A percentile compares a stretch with the other conserved stretches of the same genome.
These are phyloP conservation scores for Lippia alba DNA, from an alignment of 305 asterid species.

Conservation along the genomic window DNA sequence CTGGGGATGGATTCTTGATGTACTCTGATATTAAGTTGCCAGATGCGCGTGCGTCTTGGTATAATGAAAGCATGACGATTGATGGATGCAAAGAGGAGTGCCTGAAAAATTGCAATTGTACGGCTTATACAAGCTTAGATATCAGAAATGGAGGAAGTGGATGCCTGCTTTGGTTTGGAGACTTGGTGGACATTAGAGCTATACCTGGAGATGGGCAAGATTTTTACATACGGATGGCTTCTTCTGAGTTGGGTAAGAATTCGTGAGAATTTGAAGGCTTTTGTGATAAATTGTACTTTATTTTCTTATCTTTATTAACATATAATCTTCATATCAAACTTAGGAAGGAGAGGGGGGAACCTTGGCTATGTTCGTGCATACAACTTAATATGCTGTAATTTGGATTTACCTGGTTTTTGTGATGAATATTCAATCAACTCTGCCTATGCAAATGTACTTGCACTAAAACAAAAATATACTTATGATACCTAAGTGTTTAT, in stretches of 20 bases:
- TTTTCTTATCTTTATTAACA: too few species aligned
- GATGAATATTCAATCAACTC: too few species aligned
- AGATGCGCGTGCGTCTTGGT: slow-evolving; percentile 20
- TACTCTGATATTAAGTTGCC: slow-evolving; percentile 32
- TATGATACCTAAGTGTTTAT: too few species aligned
- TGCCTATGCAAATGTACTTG: too few species aligned
- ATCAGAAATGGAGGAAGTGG: slow-evolving; percentile 23
- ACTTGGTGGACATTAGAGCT: slow-evolving; percentile 23
- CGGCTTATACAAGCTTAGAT: slow-evolving; percentile 26
- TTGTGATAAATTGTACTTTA: background rate
- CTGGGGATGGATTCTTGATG: slow-evolving; percentile 22
- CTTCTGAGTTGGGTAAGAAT: slow-evolving; percentile 28
- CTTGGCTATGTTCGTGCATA: too few species aligned
- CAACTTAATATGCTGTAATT: too few species aligned
- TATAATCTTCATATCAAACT: too few species aligned
- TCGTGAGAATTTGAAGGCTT: slow-evolving; percentile 1
- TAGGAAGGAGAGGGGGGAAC: too few species aligned
- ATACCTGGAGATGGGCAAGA: slow-evolving; percentile 18
- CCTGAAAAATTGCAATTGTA: slow-evolving; percentile 27
- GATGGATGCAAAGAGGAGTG: slow-evolving; percentile 28
- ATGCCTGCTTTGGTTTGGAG: slow-evolving; percentile 36
- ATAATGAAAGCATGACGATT: slow-evolving; percentile 17
- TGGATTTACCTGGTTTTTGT: too few species aligned
- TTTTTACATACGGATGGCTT: slow-evolving; percentile 30
- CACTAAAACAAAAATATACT: too few species aligned